phyloP scores from a whole-genome alignment of 345 rosid genomes.

The Psidium friedrichsthalianum region DNA sequence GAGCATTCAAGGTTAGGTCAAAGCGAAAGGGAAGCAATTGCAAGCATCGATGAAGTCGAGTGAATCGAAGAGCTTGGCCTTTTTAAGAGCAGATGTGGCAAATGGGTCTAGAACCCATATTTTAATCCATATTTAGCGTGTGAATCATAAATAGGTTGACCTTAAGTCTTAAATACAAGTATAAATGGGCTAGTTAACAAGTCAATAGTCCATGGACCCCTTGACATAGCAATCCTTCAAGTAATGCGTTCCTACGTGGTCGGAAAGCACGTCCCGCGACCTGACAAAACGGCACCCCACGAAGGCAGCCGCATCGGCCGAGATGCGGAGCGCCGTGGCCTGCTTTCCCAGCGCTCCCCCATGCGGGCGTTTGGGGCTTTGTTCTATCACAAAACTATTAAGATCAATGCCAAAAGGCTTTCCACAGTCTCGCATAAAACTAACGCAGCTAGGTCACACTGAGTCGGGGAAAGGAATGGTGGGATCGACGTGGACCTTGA shows the following conservation, averaged over 20 bases:
- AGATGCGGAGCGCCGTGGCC: constrained; percentile 32
- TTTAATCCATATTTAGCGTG: too few species aligned
- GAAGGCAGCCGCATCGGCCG: constrained; percentile 31
- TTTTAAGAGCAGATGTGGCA: constrained; percentile 14
- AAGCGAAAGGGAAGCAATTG: constrained; percentile 35
- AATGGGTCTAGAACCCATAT: too few species aligned
- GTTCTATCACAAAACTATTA: constrained; percentile 7
- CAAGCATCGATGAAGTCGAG: constrained; percentile 74
- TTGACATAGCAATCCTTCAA: constrained; percentile 29
- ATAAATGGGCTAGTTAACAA: too few species aligned
- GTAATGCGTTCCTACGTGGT: constrained; percentile 33
- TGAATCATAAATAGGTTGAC: too few species aligned
- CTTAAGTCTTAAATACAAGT: too few species aligned
- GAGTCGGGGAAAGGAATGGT: background rate
- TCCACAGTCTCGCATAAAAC: too few species aligned
- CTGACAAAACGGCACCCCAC: constrained; percentile 25
- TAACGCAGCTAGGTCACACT: too few species aligned
- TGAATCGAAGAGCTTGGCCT: constrained; percentile 76
- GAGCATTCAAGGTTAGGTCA: background rate
- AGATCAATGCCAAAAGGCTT: too few species aligned
- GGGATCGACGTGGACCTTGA: constrained; percentile 14
- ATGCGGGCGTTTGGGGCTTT: constrained; percentile 24
- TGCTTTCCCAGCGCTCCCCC: constrained; percentile 34
- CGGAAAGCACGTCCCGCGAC: constrained; percentile 36
- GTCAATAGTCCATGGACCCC: constrained; percentile 21